Evolutionary conservation across 23 red algal genomes (phyloP).

Genomic region (Chondrus crispus): DNA sequence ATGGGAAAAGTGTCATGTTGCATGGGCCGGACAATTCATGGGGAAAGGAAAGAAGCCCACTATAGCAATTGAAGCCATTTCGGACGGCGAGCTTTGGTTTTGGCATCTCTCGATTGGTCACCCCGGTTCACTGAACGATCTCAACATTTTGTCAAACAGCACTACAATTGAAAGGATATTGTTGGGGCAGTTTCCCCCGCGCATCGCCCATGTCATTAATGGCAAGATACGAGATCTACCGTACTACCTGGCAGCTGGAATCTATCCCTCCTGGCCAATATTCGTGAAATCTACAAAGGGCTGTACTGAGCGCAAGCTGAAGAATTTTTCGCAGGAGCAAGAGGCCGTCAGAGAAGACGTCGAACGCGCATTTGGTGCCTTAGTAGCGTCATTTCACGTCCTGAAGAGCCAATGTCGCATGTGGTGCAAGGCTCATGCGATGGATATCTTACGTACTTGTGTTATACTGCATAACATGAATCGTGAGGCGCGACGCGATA

Average conservation of each 20-base stretch:
- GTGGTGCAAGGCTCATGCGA: background rate
- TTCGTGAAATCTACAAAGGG: no score
- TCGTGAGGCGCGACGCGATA: background rate
- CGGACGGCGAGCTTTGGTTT: constrained; percentile 15
- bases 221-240: no score
- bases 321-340: no score
- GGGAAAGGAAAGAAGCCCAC: constrained; percentile 13
- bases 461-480: background rate
- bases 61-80: constrained; percentile 30
- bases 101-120: background rate
- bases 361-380: background rate
- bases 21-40: background rate
- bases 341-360: background rate
- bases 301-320: no score
- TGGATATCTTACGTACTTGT: background rate
- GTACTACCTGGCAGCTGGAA: no score
- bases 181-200: no score
- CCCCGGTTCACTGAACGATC: background rate
- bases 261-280: no score
- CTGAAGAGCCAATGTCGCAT: background rate
- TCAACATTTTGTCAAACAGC: background rate
- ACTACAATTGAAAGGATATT: no score
- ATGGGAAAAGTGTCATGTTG: background rate
- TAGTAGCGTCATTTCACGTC: background rate
- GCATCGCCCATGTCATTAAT: no score